These are phyloP conservation scores for Suhomyces bribrorum DNA, from an alignment of 1,139 yeast genomes.

Conservation along the genomic window DNA sequence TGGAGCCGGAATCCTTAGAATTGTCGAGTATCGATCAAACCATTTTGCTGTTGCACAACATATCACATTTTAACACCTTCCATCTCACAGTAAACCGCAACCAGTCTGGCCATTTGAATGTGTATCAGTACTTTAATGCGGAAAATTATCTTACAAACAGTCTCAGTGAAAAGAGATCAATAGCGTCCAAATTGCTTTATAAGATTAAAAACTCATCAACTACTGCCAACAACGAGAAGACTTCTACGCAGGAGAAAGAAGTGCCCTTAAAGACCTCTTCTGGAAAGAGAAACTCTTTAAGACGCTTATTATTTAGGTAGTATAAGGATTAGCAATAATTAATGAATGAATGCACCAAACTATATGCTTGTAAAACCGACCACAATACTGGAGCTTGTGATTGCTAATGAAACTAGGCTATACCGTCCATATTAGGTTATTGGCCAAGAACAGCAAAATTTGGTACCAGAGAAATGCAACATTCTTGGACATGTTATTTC, in stretches of 20 bases:
- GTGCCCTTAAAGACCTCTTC: slow-evolving; percentile 1
- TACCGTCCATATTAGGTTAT: too few species aligned
- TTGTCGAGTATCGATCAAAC: slow-evolving; percentile 4
- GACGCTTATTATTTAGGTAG: slow-evolving; percentile 7
- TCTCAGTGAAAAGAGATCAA: slow-evolving; percentile 6
- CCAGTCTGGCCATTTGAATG: slow-evolving; percentile 1
- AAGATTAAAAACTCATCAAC: slow-evolving; percentile 2
- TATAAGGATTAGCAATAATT: too few species aligned
- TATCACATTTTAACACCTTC: slow-evolving; percentile 11
- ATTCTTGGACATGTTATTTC: too few species aligned
- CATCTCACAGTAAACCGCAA: slow-evolving; percentile 11
- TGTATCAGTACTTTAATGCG: slow-evolving; percentile 19
- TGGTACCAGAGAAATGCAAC: too few species aligned
- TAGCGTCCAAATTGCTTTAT: slow-evolving; percentile 4
- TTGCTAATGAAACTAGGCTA: too few species aligned
- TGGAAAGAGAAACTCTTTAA: slow-evolving; percentile 2
- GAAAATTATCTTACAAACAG: slow-evolving; percentile 14
- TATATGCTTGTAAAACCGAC: too few species aligned
- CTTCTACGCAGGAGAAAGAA: background rate
- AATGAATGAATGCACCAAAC: too few species aligned
- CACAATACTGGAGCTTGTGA: too few species aligned
- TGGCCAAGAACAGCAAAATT: too few species aligned
- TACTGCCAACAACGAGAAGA: slow-evolving; percentile 5
- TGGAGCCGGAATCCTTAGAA: background rate
- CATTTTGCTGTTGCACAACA: slow-evolving; percentile 11